Percentiles rank a stretch among this genome's conserved stretches.
phyloP scores from a whole-genome alignment of 2,329 filamentous ascomycete species.

The Aspergillus thermomutatus region DNA sequence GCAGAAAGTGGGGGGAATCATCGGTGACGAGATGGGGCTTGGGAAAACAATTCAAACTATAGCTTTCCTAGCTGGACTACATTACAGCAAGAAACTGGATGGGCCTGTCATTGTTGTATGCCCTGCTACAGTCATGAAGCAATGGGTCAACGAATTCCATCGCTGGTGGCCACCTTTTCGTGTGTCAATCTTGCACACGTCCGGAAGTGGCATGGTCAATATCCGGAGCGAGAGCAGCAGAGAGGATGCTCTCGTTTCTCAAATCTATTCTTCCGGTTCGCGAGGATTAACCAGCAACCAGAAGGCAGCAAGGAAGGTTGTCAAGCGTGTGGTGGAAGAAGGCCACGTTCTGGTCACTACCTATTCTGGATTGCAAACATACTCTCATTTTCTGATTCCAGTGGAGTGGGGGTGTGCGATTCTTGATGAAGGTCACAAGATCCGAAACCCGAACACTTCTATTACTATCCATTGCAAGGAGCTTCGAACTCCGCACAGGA shows the following conservation, averaged over 20 bases:
- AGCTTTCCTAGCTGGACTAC: constrained; percentile 82
- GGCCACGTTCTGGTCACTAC: constrained; percentile 95
- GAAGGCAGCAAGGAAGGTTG: constrained; percentile 72
- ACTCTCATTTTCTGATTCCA: constrained; percentile 75
- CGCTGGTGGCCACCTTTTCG: constrained; percentile 98
- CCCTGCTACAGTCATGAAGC: constrained; percentile 88
- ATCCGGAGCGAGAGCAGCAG: constrained; percentile 58
- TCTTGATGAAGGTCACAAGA: constrained; percentile 96
- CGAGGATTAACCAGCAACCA: constrained; percentile 50
- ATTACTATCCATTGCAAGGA: constrained; percentile 97
- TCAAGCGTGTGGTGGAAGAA: constrained; percentile 74
- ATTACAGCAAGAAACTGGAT: constrained; percentile 81
- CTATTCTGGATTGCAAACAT: constrained; percentile 92
- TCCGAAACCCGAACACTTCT: constrained; percentile 90
- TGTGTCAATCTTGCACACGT: constrained; percentile 91
- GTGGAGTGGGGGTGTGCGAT: constrained; percentile 92
- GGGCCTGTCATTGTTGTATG: constrained; percentile 89
- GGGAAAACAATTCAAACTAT: constrained; percentile 86
- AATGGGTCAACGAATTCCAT: constrained; percentile 99
- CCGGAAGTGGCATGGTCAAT: constrained; percentile 94
- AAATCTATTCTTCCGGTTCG: constrained; percentile 44
- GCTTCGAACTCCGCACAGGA: constrained; percentile 79
- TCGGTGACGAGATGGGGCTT: constrained; percentile 98
- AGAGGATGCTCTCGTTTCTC: constrained; percentile 62
- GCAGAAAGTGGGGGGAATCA: constrained; percentile 86